These are phyloP conservation scores for Biscogniauxia marginata DNA, from an alignment of 2,329 filamentous ascomycete species.

Conservation along the genomic window DNA sequence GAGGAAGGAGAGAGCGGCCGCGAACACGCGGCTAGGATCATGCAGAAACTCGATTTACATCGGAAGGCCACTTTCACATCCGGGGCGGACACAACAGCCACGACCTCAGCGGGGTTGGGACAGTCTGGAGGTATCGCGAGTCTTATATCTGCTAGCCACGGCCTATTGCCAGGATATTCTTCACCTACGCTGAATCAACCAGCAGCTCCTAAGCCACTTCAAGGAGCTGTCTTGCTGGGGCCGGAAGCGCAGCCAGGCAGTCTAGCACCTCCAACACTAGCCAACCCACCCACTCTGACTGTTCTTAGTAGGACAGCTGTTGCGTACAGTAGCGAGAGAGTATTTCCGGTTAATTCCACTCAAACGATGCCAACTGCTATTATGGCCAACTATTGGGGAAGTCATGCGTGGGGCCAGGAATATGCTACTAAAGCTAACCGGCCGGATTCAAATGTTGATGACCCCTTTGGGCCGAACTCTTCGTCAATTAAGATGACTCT, in stretches of 20 bases:
- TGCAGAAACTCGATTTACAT: conserved; percentile 88
- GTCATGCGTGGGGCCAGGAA: conserved; percentile 65
- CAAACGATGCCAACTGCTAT: conserved; percentile 78
- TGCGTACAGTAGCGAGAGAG: conserved; percentile 73
- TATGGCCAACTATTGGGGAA: conserved; percentile 93
- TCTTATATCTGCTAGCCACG: conserved; percentile 82
- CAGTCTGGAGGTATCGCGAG: conserved; percentile 71
- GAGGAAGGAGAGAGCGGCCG: conserved; percentile 73
- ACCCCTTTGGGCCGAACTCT: conserved; percentile 38
- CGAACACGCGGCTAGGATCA: conserved; percentile 84
- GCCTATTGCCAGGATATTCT: conserved; percentile 65
- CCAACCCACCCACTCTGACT: conserved; percentile 78
- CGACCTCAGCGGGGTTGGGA: conserved; percentile 41
- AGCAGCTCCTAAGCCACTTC: conserved; percentile 31
- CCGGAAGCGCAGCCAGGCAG: conserved; percentile 55
- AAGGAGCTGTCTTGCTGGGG: conserved; percentile 37
- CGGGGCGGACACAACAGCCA: conserved; percentile 38
- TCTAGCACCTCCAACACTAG: conserved; percentile 79
- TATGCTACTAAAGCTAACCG: conserved; percentile 23
- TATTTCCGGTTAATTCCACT: conserved; percentile 62
- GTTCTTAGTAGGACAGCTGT: conserved; percentile 85
- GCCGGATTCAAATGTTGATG: conserved; percentile 28
- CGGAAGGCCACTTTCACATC: conserved; percentile 68
- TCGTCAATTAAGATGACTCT: conserved; percentile 33
- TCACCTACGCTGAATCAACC: conserved; percentile 25